These are phyloP conservation scores for Phialophora tarda DNA, from an alignment of 2,329 filamentous ascomycete genomes.

Conservation along the genomic window DNA sequence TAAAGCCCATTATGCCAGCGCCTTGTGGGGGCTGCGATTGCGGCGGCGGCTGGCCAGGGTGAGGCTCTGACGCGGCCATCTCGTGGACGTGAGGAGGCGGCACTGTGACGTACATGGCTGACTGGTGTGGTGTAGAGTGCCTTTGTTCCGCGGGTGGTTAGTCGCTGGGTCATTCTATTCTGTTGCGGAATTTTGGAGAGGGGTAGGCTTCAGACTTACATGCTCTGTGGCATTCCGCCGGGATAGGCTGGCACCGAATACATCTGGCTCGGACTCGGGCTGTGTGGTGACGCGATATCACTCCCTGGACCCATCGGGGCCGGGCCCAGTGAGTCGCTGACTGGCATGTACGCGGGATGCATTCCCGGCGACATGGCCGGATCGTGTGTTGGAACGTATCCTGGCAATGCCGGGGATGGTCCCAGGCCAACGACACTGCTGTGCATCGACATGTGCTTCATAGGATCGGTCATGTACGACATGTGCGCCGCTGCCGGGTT, in stretches of 20 bases:
- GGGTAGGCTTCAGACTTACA: constrained; percentile 10
- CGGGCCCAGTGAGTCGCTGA: constrained; percentile 24
- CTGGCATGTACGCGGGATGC: constrained; percentile 19
- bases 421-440: constrained; percentile 22
- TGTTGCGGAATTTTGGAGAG: neutral
- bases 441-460: constrained; percentile 33
- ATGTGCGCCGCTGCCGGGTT: constrained; percentile 16
- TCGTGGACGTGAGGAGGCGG: constrained; percentile 22
- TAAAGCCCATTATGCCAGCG: constrained; percentile 26
- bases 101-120: constrained; percentile 11
- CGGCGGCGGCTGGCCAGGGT: neutral
- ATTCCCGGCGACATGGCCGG: constrained; percentile 23
- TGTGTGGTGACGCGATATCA: constrained; percentile 15
- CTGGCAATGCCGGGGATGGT: constrained; percentile 26
- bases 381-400: constrained; percentile 29
- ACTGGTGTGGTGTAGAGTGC: constrained; percentile 16
- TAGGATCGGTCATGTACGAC: constrained; percentile 26
- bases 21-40: neutral
- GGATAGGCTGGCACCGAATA: constrained; percentile 21
- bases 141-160: constrained; percentile 7
- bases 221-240: constrained; percentile 19
- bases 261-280: constrained; percentile 26
- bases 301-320: constrained; percentile 9
- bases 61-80: constrained; percentile 24
- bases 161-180: neutral